Base-by-base conservation (phyloP, 768 basidiomycete species). In the Calocybe indica region DNA sequence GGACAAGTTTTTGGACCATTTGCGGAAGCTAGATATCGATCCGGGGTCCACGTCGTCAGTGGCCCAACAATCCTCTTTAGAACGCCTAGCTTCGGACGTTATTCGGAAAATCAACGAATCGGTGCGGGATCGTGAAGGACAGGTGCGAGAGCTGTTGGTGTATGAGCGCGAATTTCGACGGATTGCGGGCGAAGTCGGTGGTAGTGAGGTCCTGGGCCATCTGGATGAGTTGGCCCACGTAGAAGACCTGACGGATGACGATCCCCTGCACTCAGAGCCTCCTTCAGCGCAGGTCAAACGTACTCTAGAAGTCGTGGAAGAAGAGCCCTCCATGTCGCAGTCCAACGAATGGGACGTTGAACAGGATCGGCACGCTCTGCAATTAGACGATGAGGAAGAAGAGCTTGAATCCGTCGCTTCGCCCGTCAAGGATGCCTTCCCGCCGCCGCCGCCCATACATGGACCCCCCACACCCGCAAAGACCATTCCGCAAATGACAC, bases 151-250 rank as follows among this genome's bases (percentile, higher is more conserved):
- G 58, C 65, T 93, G 45, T 67, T 83, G 33, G 86, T 83, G 52
- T 85, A 76, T 59, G 90, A 92, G 58, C 78, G 88, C 45, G 85
- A 92, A 63, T 80, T 93, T 58, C 75, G 78, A 54, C 80, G 81
- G 60, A 86, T 90, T 55, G 79, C 82, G 1, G 80, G 77, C 5
- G 88, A 91, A 62, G 78, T 88, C 12, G 85, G 86, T 35, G 90
- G 90, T 13, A 76, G 69, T 35, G 89, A 92, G 35, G 80, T 79
- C 7, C 70, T 93, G 7, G 79, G 80, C 8, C 72, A 74, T 53
- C 67, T 92, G 45, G 87, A 91, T 11, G 80, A 75, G 48, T 68
- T 92, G 15, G 70, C 75, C 15, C 60, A 63, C 32, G 54, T 75
- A 37, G 71, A 72, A 7, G 74, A 75, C 48, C 62, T 78, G 14